phyloP scores from a whole-genome alignment of 2,329 filamentous ascomycete species.

The Aspergillaceae sp. region DNA sequence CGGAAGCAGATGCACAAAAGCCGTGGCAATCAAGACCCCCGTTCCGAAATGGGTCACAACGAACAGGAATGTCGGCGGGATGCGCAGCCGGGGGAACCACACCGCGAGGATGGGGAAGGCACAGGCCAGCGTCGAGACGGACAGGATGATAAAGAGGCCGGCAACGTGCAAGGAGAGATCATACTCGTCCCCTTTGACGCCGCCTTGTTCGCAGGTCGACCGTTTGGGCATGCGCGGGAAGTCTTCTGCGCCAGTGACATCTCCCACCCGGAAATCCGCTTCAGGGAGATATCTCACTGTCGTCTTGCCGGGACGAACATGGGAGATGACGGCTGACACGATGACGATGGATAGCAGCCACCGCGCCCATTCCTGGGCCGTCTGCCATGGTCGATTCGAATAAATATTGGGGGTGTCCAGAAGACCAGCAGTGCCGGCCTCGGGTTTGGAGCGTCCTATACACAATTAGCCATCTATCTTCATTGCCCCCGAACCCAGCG shows the following conservation, averaged over 20 bases:
- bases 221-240: slow-evolving; percentile 1
- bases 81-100: slow-evolving; percentile 48
- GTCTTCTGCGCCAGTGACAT: too few species aligned
- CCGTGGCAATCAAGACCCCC: slow-evolving; percentile 76
- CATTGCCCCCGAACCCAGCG: neutral
- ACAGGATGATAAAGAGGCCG: slow-evolving; percentile 55
- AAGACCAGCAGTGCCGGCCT: slow-evolving; percentile 2
- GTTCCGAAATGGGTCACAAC: slow-evolving; percentile 66
- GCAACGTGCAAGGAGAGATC: slow-evolving; percentile 57
- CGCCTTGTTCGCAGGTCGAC: slow-evolving; percentile 19
- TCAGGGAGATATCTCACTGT: too few species aligned
- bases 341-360: slow-evolving; percentile 21
- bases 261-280: too few species aligned
- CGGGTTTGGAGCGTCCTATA: slow-evolving; percentile 15
- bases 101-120: slow-evolving; percentile 59
- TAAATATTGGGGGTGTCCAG: neutral
- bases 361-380: slow-evolving; percentile 12
- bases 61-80: slow-evolving; percentile 39
- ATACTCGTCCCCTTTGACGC: slow-evolving; percentile 36
- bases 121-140: slow-evolving; percentile 48
- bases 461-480: neutral
- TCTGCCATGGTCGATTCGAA: slow-evolving; percentile 5
- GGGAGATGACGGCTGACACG: slow-evolving; percentile 16
- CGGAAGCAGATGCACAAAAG: slow-evolving; percentile 68
- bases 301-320: neutral